Evolutionary conservation across 208 protist species (phyloP).

Genomic region (Phytomonas sp.): DNA sequence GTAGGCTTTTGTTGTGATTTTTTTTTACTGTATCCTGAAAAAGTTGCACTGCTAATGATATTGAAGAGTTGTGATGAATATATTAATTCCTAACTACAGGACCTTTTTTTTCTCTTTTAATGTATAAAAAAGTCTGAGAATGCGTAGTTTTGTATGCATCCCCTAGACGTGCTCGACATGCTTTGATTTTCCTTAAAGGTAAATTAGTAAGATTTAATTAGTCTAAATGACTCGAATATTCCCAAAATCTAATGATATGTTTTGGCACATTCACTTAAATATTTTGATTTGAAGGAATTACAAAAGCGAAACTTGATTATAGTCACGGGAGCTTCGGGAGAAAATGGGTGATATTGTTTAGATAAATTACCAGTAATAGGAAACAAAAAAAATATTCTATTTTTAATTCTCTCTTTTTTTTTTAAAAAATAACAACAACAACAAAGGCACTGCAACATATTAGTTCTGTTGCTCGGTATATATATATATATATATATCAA

Average conservation of each 20-base stretch:
- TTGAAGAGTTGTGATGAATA: not conserved
- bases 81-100: not conserved
- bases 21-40: not conserved
- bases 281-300: not conserved
- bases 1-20: not conserved
- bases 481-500: constrained; percentile 4
- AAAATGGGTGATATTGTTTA: not conserved
- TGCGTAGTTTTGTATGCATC: not conserved
- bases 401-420: not conserved
- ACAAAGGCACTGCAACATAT: too few relatives aligned
- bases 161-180: not conserved
- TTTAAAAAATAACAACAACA: too few relatives aligned
- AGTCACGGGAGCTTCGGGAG: not conserved
- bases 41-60: not conserved
- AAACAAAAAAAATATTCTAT: not conserved
- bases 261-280: not conserved
- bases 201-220: too few relatives aligned
- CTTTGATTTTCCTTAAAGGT: not conserved
- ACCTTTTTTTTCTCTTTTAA: not conserved
- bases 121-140: not conserved
- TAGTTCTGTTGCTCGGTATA: not conserved
- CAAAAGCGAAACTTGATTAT: not conserved
- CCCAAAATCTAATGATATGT: not conserved
- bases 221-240: not conserved
- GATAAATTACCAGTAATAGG: not conserved